A percentile compares a stretch with the other conserved stretches of the same genome.
Conservation (phyloP, 176 grass and related monocot genomes). For the Stipa capillata region DNA sequence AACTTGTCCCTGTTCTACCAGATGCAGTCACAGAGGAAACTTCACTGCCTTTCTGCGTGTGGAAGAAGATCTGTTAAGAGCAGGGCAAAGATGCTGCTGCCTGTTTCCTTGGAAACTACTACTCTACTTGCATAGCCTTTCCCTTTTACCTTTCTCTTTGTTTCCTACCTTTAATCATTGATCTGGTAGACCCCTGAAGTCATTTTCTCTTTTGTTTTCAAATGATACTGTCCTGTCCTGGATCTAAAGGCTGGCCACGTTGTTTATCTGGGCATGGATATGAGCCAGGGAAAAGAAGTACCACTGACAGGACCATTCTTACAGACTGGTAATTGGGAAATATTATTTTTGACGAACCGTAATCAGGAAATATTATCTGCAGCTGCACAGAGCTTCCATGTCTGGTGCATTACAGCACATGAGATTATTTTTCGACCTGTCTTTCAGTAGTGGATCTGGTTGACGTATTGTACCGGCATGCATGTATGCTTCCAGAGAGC, state of each 20-base stretch:
- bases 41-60: conserved; percentile 22
- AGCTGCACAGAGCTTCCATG: not conserved
- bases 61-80: not conserved
- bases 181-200: not conserved
- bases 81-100: conserved; percentile 16
- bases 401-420: too few species aligned
- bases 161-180: conserved; percentile 21
- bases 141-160: not conserved
- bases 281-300: not conserved
- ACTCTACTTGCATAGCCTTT: not conserved
- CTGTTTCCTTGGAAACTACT: conserved; percentile 24
- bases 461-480: not conserved
- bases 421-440: too few species aligned
- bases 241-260: conserved; percentile 11
- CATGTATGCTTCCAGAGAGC: not conserved
- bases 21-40: not conserved
- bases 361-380: conserved; percentile 6
- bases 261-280: conserved; percentile 19
- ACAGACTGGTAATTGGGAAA: not conserved
- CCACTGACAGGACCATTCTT: not conserved
- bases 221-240: not conserved
- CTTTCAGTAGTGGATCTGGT: not conserved
- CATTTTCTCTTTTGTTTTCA: not conserved
- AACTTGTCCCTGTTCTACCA: conserved; percentile 4
- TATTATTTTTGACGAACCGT: too few species aligned